phyloP scores from a whole-genome alignment of 345 rosid species.

The Aegle marmelos region DNA sequence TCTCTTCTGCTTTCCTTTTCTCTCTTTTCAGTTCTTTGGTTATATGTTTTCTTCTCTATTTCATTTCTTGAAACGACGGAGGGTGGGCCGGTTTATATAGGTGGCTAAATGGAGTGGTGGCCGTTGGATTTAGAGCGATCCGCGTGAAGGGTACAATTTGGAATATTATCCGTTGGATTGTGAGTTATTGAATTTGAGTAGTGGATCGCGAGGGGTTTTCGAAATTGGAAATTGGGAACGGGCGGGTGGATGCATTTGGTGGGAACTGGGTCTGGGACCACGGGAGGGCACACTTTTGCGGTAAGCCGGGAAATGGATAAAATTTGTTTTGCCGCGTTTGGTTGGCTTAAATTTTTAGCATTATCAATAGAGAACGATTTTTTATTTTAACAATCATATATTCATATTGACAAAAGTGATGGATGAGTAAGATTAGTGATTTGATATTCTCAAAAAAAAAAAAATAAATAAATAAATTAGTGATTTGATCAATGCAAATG shows the following conservation, averaged over 20 bases:
- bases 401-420: no score
- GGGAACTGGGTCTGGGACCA: background rate
- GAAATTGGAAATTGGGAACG: background rate
- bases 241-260: background rate
- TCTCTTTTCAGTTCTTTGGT: background rate
- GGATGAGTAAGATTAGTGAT: no score
- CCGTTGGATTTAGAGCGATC: constrained; percentile 23
- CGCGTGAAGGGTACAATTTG: background rate
- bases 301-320: background rate
- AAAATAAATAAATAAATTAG: no score
- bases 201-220: background rate
- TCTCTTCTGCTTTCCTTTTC: background rate
- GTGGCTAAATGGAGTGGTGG: background rate
- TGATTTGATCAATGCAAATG: background rate
- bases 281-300: background rate
- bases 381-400: no score
- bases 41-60: background rate
- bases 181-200: background rate
- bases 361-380: background rate
- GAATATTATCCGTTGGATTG: background rate
- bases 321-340: constrained; percentile 1
- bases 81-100: background rate
- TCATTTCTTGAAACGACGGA: background rate
- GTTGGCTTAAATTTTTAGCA: background rate
- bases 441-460: background rate